Base-by-base conservation (phyloP, 2,329 filamentous ascomycete species). In the Amphichorda felina region DNA sequence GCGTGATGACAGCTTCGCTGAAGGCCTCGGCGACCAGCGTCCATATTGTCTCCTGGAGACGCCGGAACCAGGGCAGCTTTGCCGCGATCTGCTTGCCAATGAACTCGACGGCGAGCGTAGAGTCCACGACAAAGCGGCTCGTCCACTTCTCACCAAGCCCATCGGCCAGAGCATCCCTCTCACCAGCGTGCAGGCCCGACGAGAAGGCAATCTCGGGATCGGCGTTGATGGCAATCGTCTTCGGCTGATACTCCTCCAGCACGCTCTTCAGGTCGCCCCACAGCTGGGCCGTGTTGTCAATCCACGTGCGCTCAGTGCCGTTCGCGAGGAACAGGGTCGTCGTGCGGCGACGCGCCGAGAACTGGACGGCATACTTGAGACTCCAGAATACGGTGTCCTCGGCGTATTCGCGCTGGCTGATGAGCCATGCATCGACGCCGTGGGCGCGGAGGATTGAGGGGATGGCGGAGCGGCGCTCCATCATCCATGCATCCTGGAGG, bases 321-420 rank as follows among this genome's bases (percentile, higher is more conserved):
- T 38, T 27, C 25, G 35, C 39, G 33, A 37, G 49, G 46, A 70
- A 68, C 11, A 73, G 59, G 9, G 64, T 54, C 0, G 66, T 66
- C 2, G 66, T 68, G 25, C 65, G 55, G n/a, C 65, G 59, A 5
- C 64, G 58, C 4, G 66, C 64, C 2, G 63, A 65, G 48, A 69
- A 69, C 43, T 65, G 57, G 6, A 47, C 52, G 5, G 58, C 58
- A 15, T 53, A 48, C 41, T 68, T 68, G 24, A 70, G 55, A 4
- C 64, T 62, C 64, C 64, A 69, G 48, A 68, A 69, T 17, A 63
- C 57, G 0, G 64, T 68, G 38, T 70, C 66, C 43, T 70, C 66
- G 40, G 61, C 64, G 44, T 69, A 67, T 42, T 70, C 65, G 34
- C 60, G 60, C 48, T 70, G 64, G 51, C 61, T 64, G n/a, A n/a